phyloP scores from a whole-genome alignment of 1,284 basidiomycete genomes.

The Sphagnurus paluster region DNA sequence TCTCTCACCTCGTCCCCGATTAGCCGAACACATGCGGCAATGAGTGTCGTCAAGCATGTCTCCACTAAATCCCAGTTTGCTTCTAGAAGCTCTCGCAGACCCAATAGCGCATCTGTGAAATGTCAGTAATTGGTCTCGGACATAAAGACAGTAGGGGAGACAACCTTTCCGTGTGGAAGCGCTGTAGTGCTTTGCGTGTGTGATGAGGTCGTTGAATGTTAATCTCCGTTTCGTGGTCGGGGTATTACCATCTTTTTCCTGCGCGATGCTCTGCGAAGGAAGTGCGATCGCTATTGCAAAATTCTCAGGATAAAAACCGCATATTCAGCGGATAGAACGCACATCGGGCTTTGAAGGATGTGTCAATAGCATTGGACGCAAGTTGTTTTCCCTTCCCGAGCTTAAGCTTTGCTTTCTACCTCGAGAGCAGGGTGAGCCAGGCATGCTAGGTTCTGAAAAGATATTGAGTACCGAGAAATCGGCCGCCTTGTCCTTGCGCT shows the following conservation, averaged over 20 bases:
- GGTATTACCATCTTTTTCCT: slow-evolving; percentile 48
- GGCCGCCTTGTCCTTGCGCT: slow-evolving; percentile 84
- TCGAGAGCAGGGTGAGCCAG: slow-evolving; percentile 6
- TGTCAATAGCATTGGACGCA: slow-evolving; percentile 87
- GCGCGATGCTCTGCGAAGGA: slow-evolving; percentile 79
- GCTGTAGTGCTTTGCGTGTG: slow-evolving; percentile 85
- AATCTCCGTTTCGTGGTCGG: slow-evolving; percentile 80
- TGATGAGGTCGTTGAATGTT: slow-evolving; percentile 77
- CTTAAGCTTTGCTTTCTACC: slow-evolving; percentile 93
- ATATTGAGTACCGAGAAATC: slow-evolving; percentile 72
- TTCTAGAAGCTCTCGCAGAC: slow-evolving; percentile 80
- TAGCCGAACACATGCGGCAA: slow-evolving; percentile 69
- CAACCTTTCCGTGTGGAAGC: slow-evolving; percentile 71
- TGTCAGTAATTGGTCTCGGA: neutral
- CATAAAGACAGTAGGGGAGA: slow-evolving; percentile 2
- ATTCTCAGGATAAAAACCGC: slow-evolving; percentile 7
- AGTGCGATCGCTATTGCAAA: slow-evolving; percentile 74
- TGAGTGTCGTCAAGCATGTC: slow-evolving; percentile 59
- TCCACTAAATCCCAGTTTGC: slow-evolving; percentile 60
- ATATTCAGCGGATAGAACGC: slow-evolving; percentile 21
- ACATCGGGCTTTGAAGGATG: slow-evolving; percentile 94
- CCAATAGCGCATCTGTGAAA: slow-evolving; percentile 72
- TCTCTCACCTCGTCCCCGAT: slow-evolving; percentile 77
- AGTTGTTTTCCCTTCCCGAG: slow-evolving; percentile 92
- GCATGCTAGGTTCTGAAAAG: neutral